Evolutionary conservation across 371 early-diverging fungal species (phyloP).

Genomic region (Chytridium lagenaria): DNA sequence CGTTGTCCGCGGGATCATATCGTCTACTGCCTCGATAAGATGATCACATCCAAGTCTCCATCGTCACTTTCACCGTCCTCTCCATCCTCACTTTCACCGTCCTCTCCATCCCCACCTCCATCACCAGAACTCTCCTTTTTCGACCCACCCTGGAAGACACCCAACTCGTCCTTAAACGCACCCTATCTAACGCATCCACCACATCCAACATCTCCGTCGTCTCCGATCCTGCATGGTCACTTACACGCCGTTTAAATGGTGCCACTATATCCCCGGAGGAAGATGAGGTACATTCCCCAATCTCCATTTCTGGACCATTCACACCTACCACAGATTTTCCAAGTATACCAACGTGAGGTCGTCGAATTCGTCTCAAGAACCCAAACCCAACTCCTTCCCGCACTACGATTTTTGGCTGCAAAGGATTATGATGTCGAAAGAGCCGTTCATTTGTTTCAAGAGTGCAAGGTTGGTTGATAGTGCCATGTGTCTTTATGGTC

Average conservation of each 20-base stretch:
- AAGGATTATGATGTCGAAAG: slow-evolving; percentile 3
- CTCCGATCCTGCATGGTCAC: background rate
- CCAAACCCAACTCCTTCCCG: background rate
- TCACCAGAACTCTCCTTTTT: too few species aligned
- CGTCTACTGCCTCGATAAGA: too few species aligned
- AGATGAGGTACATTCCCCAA: background rate
- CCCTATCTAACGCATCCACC: background rate
- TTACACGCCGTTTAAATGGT: background rate
- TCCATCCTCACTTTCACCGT: too few species aligned
- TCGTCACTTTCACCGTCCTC: too few species aligned
- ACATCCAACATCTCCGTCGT: background rate
- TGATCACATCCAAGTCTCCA: too few species aligned
- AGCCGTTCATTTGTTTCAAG: slow-evolving; percentile 1
- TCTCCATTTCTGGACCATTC: background rate
- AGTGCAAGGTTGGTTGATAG: slow-evolving; percentile 3
- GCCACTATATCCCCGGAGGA: background rate
- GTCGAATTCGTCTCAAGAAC: background rate
- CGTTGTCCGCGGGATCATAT: too few species aligned
- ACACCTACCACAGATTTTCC: background rate
- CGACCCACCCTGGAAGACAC: too few species aligned
- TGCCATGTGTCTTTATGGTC: too few species aligned
- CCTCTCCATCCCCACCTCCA: too few species aligned
- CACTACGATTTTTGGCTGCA: background rate
- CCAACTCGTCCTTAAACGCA: too few species aligned
- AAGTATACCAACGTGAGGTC: background rate